phyloP scores from a whole-genome alignment of 2,329 filamentous ascomycete genomes.

The Phyllosticta capitalensis region DNA sequence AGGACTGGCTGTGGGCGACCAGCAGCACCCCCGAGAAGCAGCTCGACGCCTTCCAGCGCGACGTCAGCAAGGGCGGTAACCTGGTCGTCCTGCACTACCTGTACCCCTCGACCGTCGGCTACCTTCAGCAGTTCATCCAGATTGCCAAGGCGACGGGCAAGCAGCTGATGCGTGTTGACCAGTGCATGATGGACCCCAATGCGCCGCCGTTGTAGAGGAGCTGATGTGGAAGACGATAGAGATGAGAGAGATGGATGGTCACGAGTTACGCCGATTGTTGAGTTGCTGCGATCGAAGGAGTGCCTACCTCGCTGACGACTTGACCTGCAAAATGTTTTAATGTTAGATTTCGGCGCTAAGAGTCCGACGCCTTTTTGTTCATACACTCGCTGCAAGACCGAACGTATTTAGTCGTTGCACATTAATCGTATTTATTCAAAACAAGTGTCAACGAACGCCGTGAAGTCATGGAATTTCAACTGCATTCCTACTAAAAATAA shows the following conservation, averaged over 20 bases:
- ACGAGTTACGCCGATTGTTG: neutral
- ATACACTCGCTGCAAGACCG: neutral
- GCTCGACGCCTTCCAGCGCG: slow-evolving; percentile 54
- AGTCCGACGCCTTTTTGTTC: neutral
- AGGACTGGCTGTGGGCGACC: slow-evolving; percentile 61
- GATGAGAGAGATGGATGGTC: neutral
- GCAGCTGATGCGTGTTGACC: slow-evolving; percentile 56
- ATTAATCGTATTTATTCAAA: neutral
- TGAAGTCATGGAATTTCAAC: no score
- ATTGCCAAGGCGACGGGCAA: slow-evolving; percentile 55
- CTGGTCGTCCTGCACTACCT: slow-evolving; percentile 63
- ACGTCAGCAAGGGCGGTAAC: slow-evolving; percentile 52
- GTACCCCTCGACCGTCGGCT: slow-evolving; percentile 53
- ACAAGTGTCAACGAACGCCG: neutral
- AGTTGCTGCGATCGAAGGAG: no score
- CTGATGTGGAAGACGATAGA: neutral
- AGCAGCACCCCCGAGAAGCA: slow-evolving; percentile 56
- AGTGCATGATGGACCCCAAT: slow-evolving; percentile 55
- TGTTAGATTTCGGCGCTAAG: neutral
- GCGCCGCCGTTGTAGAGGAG: slow-evolving; percentile 34
- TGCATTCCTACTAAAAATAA: no score
- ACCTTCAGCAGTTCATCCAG: slow-evolving; percentile 55
- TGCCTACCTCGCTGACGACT: no score
- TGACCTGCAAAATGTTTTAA: neutral
- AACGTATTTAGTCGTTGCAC: neutral